Evolutionary conservation across 2,329 filamentous ascomycete genomes (phyloP).

Genomic region (Talaromyces albobiverticillius): DNA sequence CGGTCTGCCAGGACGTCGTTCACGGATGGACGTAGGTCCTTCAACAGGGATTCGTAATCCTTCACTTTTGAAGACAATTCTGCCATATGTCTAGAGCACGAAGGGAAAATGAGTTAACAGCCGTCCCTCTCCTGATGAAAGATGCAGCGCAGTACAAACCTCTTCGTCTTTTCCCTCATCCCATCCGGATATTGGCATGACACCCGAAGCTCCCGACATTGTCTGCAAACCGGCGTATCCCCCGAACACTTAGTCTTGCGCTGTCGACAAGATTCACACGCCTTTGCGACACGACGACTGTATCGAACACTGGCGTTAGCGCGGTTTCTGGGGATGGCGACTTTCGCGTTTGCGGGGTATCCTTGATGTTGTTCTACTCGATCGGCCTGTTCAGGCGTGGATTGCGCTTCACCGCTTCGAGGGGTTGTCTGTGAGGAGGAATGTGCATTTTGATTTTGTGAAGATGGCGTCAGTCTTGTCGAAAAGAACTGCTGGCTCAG

Average conservation of each 20-base stretch:
- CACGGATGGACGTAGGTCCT: slow-evolving; percentile 31
- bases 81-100: slow-evolving; percentile 29
- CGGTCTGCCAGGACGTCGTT: slow-evolving; percentile 31
- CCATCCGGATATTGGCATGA: slow-evolving; percentile 39
- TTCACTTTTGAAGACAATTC: slow-evolving; percentile 29
- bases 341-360: slow-evolving; percentile 22
- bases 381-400: slow-evolving; percentile 6
- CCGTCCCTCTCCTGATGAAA: background rate
- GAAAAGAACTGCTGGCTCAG: background rate
- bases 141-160: slow-evolving; percentile 19
- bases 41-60: slow-evolving; percentile 40
- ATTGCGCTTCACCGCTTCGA: slow-evolving; percentile 9
- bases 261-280: slow-evolving; percentile 41
- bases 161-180: slow-evolving; percentile 38
- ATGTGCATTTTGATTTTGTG: background rate
- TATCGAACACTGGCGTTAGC: slow-evolving; percentile 17
- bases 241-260: slow-evolving; percentile 46
- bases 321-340: slow-evolving; percentile 29
- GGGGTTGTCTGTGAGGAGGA: slow-evolving; percentile 3
- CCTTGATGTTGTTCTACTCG: background rate
- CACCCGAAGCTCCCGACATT: slow-evolving; percentile 38
- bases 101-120: background rate
- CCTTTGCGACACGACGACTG: slow-evolving; percentile 31
- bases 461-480: background rate
- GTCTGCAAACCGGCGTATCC: slow-evolving; percentile 38